Base-by-base conservation (phyloP, 208 protist species). In the Crithidia thermophila region DNA sequence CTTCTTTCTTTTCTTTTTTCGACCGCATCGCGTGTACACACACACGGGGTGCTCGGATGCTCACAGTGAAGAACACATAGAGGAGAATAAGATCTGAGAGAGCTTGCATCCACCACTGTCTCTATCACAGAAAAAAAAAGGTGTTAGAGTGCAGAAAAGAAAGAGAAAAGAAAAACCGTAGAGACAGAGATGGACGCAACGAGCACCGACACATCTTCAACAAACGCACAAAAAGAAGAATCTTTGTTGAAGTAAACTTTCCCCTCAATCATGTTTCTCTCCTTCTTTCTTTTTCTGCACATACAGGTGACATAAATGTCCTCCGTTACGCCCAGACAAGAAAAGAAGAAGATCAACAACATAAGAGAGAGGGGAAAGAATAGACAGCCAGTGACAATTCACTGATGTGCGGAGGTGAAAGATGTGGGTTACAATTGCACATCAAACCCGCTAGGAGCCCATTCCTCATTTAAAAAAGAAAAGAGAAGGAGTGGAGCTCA, bases 391-490 rank as follows among this genome's bases (percentile, higher is more conserved):
- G n/a, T 3, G 3, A 9, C 23, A 28, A 27, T 31, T 18, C 9
- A 28, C n/a, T 3, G n/a, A n/a, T n/a, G n/a, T n/a, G n/a, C n/a
- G n/a, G n/a, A n/a, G n/a, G n/a, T n/a, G n/a, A n/a, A n/a, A n/a
- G n/a, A n/a, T n/a, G n/a, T n/a, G n/a, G n/a, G n/a, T n/a, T n/a
- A n/a, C n/a, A n/a, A n/a, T n/a, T n/a, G n/a, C n/a, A n/a, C n/a
- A n/a, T n/a, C n/a, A n/a, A n/a, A n/a, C 8, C 45, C 8, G 6
- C n/a, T 21, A 8, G 6, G 8, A 28, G n/a, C n/a, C n/a, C n/a
- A 10, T 18, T 21, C 45, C 13, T 27, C 8, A n/a, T 11, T 23
- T 50, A 72, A 56, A 72, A 72, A 64, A 53, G 34, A 72, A 70
- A 65, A 55, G 20, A 40, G 21, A 31, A 25, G 6, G 10, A 55